These are phyloP conservation scores for Colletotrichum truncatum DNA, from an alignment of 2,329 filamentous ascomycete genomes.

Conservation along the genomic window DNA sequence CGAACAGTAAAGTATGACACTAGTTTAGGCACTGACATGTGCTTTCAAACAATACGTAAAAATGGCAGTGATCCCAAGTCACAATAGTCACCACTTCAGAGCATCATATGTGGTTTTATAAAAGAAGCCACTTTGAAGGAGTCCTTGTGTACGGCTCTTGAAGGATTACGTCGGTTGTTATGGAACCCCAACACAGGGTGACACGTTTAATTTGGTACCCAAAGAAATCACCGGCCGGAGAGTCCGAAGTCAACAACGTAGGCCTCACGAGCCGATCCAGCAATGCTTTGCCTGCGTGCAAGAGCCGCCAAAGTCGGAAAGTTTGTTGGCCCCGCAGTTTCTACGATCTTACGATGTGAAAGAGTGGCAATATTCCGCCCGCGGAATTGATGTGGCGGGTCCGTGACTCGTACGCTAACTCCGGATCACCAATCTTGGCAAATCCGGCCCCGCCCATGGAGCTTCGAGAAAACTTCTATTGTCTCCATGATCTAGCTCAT, in stretches of 20 bases:
- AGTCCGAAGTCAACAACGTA: background rate
- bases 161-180: background rate
- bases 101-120: too few species aligned
- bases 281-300: too few species aligned
- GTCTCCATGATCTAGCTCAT: background rate
- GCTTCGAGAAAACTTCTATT: conserved; percentile 9
- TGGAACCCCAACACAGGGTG: background rate
- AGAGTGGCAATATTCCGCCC: conserved; percentile 12
- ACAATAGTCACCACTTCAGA: too few species aligned
- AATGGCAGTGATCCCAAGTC: background rate
- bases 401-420: conserved; percentile 5
- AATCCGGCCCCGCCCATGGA: background rate
- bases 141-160: too few species aligned
- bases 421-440: conserved; percentile 22
- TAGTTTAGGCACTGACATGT: background rate
- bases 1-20: too few species aligned
- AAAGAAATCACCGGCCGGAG: background rate
- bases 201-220: background rate
- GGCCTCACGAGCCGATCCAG: background rate
- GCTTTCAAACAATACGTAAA: background rate
- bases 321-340: background rate
- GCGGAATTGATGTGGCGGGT: conserved; percentile 2
- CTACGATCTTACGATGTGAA: too few species aligned
- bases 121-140: too few species aligned
- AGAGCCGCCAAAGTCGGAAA: background rate